These are phyloP conservation scores for Plantago elongata DNA, from an alignment of 257 asterid genomes.

Conservation along the genomic window DNA sequence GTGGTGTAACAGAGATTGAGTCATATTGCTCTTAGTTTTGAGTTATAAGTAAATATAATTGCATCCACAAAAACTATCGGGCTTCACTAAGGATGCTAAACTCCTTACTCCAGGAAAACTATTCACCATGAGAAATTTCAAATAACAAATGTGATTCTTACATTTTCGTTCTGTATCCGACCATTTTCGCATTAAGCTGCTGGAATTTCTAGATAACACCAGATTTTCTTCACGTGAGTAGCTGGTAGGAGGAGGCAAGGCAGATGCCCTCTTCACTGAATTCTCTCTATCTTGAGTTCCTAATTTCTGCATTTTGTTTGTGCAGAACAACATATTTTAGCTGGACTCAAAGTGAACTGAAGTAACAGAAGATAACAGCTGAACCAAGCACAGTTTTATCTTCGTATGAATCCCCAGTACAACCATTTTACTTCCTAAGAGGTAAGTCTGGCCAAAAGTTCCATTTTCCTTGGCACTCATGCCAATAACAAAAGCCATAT, in stretches of 20 bases:
- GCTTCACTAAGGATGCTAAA: neutral
- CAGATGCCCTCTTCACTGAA: slow-evolving; percentile 56
- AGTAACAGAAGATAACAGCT: slow-evolving; percentile 15
- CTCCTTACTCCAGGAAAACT: slow-evolving; percentile 18
- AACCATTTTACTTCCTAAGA: neutral
- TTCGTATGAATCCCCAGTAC: neutral
- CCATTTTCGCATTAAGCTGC: slow-evolving; percentile 64
- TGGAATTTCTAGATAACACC: slow-evolving; percentile 52
- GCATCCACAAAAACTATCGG: slow-evolving; percentile 2
- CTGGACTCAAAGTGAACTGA: slow-evolving; percentile 19
- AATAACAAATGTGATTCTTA: slow-evolving; percentile 32
- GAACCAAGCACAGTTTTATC: slow-evolving; percentile 1
- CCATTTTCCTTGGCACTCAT: neutral
- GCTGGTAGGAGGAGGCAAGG: slow-evolving; percentile 54
- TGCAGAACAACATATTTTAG: slow-evolving; percentile 20
- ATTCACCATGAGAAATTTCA: slow-evolving; percentile 12
- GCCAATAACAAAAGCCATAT: neutral
- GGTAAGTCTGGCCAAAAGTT: neutral
- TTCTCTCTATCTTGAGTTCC: slow-evolving; percentile 85
- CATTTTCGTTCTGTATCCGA: slow-evolving; percentile 68
- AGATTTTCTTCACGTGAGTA: slow-evolving; percentile 71
- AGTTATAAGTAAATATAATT: neutral
- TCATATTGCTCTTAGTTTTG: slow-evolving; percentile 1
- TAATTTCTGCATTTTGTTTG: slow-evolving; percentile 39
- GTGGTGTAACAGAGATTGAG: slow-evolving; percentile 1